These are phyloP conservation scores for Thielaviopsis populi DNA, from an alignment of 2,329 filamentous ascomycete genomes.

Conservation along the genomic window DNA sequence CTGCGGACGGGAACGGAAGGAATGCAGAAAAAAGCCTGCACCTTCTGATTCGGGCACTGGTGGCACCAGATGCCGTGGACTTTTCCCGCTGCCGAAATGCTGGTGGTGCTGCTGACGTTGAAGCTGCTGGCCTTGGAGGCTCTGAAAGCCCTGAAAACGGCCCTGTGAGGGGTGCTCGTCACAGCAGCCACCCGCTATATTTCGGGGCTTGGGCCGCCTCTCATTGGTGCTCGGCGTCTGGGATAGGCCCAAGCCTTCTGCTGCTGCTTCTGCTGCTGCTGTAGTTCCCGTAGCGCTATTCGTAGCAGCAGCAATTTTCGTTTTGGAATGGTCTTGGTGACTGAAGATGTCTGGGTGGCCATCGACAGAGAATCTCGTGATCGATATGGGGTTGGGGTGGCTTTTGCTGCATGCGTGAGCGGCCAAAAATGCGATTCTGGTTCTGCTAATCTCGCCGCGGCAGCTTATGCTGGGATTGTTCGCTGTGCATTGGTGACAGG, in stretches of 20 bases:
- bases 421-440: background rate
- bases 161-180: too few relatives aligned
- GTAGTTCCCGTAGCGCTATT: too few relatives aligned
- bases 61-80: background rate
- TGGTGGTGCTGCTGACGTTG: background rate
- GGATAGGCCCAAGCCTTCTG: background rate
- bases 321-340: background rate
- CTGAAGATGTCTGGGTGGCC: background rate
- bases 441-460: background rate
- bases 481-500: background rate
- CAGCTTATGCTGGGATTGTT: background rate
- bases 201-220: background rate
- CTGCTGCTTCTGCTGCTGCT: background rate
- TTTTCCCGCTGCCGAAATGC: background rate
- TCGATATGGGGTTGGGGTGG: background rate
- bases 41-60: background rate
- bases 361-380: background rate
- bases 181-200: background rate
- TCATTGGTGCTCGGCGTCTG: background rate
- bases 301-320: background rate
- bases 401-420: too few relatives aligned
- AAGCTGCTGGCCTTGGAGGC: background rate
- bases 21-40: conserved; percentile 11
- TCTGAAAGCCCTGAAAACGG: background rate
- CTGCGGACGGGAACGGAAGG: conserved; percentile 13